phyloP scores from a whole-genome alignment of 163 green algal species.

The Chlamydomonas reinhardtii region DNA sequence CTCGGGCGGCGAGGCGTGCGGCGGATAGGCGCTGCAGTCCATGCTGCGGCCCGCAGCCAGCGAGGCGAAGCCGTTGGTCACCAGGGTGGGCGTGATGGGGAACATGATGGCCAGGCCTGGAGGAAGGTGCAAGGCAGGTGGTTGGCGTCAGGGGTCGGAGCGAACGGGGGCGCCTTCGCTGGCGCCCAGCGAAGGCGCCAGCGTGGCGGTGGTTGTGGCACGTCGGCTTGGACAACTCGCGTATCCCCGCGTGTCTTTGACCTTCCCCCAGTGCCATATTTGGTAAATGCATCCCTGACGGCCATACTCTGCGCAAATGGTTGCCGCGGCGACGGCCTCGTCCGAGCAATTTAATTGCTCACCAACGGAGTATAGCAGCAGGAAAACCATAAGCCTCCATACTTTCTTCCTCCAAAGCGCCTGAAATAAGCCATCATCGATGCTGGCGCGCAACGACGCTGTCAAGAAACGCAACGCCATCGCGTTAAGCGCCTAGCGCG shows the following conservation, averaged over 20 bases:
- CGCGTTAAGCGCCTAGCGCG: too few relatives aligned
- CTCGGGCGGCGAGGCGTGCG: constrained; percentile 20
- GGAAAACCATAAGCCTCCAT: constrained; percentile 48
- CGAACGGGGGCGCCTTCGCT: too few relatives aligned
- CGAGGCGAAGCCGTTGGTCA: constrained; percentile 78
- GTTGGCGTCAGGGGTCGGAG: too few relatives aligned
- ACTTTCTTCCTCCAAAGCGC: constrained; percentile 30
- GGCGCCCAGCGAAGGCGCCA: too few relatives aligned
- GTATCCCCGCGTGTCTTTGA: too few relatives aligned
- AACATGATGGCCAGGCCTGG: constrained; percentile 69
- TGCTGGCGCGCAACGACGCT: not conserved
- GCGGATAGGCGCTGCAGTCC: constrained; percentile 64
- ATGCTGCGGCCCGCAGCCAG: constrained; percentile 47
- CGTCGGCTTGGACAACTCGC: too few relatives aligned
- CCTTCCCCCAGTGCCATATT: too few relatives aligned
- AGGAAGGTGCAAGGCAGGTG: not conserved
- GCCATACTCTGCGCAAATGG: not conserved
- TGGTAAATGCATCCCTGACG: too few relatives aligned
- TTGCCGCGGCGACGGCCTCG: not conserved
- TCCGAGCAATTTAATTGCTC: not conserved
- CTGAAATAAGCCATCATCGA: constrained; percentile 25
- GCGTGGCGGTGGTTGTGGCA: not conserved
- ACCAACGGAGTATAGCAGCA: constrained; percentile 49
- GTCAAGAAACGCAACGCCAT: not conserved
- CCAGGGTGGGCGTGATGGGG: constrained; percentile 69